Base-by-base conservation (phyloP, 2,329 filamentous ascomycete species). In the Colletotrichum eremochloae region DNA sequence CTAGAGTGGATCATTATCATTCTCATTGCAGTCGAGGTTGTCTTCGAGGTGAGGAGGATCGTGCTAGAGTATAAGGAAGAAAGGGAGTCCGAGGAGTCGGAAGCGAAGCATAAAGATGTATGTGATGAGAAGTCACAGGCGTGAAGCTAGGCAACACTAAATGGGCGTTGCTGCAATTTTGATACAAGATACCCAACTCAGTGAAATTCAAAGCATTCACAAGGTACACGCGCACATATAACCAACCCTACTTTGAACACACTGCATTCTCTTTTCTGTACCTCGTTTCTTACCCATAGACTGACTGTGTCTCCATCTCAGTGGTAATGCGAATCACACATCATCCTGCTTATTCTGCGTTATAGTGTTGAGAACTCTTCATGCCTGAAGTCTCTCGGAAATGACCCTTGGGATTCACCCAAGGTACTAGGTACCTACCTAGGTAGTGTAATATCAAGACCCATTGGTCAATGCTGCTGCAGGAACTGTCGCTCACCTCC, bases 1-100 rank as follows among this genome's bases (percentile, higher is more conserved):
- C 86, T 99, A 14, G 96, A 98, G 83, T 96, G 94, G 93, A 97
- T 97, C 77, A 98, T 99, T 80, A 98, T 99, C 77, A 86, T 94
- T 2, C 88, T 99, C 67, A 99, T 99, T 79, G 91, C 94, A 1
- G 93, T 98, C 44, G 96, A 99, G 83, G 95, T 98, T 18, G 86
- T 92, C 14, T 96, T 98, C 80, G 96, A 97, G 82, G 85, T 98
- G 74, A 86, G 93, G 74, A 86, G 93, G 68, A 86, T 95, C 61
- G 92, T 91, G 81, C 88, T 91, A 75, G 93, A 94, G 77, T 86
- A 86, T 77, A 77, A 74, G 66, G 80, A 82, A 58, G 83, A 85
- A 75, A 78, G 78, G 40, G 79, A 76, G 46, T 74, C 18, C 15
- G 61, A 38, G 18, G 64, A 76, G 46, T 75, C 72, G 55, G 74